These are phyloP conservation scores for Sporothrix mexicana DNA, from an alignment of 2,329 filamentous ascomycete genomes.

Conservation along the genomic window DNA sequence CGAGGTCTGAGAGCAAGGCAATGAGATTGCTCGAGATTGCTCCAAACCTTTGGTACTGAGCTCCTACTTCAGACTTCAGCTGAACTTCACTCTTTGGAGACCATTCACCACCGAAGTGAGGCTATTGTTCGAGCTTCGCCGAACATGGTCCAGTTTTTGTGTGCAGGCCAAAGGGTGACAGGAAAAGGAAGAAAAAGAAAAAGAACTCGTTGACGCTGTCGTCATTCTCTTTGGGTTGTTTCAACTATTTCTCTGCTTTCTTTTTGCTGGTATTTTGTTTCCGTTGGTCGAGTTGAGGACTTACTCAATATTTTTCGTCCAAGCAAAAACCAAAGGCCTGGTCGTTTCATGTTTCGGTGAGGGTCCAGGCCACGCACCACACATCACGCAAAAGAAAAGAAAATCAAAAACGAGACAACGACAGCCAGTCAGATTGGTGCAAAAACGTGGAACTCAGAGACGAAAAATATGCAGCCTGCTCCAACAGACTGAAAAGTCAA, in stretches of 20 bases:
- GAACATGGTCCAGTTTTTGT: background rate
- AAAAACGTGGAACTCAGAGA: background rate
- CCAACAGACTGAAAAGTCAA: background rate
- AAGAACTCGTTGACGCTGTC: background rate
- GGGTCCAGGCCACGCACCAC: background rate
- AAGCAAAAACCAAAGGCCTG: no score
- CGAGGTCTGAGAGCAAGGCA: background rate
- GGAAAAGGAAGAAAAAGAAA: background rate
- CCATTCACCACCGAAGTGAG: background rate
- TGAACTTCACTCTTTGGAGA: no score
- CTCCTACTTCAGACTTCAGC: no score
- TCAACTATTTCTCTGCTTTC: no score
- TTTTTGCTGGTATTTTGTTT: no score
- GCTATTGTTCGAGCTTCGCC: background rate
- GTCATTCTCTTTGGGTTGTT: no score
- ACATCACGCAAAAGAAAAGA: background rate
- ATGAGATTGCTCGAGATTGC: background rate
- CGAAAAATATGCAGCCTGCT: background rate
- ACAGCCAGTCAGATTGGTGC: slow-evolving; percentile 15
- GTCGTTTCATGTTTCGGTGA: slow-evolving; percentile 4
- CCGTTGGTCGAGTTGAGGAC: no score
- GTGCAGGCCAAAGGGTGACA: background rate
- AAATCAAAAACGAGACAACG: background rate
- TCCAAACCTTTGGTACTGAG: no score
- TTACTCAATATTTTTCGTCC: no score